These are phyloP conservation scores for Phaffia australis DNA, from an alignment of 768 basidiomycete genomes.

Conservation along the genomic window DNA sequence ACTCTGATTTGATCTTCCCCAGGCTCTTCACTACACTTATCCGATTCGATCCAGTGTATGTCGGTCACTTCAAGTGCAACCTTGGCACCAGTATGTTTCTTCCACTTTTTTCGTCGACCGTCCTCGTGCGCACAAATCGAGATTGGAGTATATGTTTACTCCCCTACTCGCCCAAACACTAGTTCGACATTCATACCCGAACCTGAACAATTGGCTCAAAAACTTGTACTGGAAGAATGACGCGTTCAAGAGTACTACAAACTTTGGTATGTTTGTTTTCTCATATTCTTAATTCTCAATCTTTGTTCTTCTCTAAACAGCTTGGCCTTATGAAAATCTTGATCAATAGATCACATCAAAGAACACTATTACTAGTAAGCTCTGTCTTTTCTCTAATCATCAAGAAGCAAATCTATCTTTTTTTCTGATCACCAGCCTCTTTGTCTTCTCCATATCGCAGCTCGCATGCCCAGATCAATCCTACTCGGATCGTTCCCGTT, in stretches of 20 bases:
- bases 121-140: background rate
- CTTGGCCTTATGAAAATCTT: background rate
- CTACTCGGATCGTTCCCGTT: constrained; percentile 56
- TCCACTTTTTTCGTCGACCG: background rate
- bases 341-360: constrained; percentile 33
- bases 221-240: constrained; percentile 82
- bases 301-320: background rate
- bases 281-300: background rate
- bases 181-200: constrained; percentile 75
- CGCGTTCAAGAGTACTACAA: constrained; percentile 75
- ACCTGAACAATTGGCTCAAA: constrained; percentile 51
- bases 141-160: too few relatives aligned
- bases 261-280: constrained; percentile 49
- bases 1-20: constrained; percentile 30
- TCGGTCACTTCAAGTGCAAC: constrained; percentile 91
- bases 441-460: constrained; percentile 25
- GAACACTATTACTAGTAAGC: constrained; percentile 31
- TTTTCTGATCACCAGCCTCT: background rate
- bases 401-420: background rate
- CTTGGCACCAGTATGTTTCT: constrained; percentile 45
- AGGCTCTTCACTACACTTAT: constrained; percentile 91
- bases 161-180: background rate
- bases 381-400: too few relatives aligned
- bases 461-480: constrained; percentile 32
- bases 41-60: constrained; percentile 78